A percentile compares a stretch with the other conserved stretches of the same genome.
Conservation (phyloP, 2,329 filamentous ascomycete species). For the Cladosporium oxysporum region DNA sequence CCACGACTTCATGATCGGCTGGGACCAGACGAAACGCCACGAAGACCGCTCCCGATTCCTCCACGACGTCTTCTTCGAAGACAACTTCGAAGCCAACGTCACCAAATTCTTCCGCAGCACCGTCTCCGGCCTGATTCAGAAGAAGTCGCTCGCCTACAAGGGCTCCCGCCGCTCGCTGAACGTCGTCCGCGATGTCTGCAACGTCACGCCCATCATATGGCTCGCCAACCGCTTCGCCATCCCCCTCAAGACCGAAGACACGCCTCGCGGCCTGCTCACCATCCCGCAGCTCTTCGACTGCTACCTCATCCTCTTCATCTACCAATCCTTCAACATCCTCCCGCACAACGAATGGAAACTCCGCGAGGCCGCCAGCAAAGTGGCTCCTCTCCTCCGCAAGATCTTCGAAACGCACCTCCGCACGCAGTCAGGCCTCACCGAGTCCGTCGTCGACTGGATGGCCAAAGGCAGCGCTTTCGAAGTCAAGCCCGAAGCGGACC, state of each 20-base stretch:
- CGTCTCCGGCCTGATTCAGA: conserved; percentile 48
- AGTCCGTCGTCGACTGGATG: conserved; percentile 43
- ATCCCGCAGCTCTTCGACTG: conserved; percentile 50
- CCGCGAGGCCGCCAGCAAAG: conserved; percentile 47
- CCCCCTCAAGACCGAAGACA: conserved; percentile 64
- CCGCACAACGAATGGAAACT: conserved; percentile 53
- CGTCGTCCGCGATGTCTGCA: conserved; percentile 64
- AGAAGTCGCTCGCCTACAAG: conserved; percentile 50
- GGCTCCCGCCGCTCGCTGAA: conserved; percentile 42
- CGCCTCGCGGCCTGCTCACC: conserved; percentile 58
- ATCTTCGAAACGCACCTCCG: conserved; percentile 50
- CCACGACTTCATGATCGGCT: conserved; percentile 52
- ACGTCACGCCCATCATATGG: conserved; percentile 65
- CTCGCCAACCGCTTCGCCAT: conserved; percentile 65
- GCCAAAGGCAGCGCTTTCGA: conserved; percentile 53
- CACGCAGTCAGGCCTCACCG: conserved; percentile 47
- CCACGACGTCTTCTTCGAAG: conserved; percentile 50
- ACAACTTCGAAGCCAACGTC: conserved; percentile 47
- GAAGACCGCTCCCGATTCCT: conserved; percentile 45
- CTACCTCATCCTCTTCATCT: conserved; percentile 50
- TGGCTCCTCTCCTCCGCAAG: conserved; percentile 40
- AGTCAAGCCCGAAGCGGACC: conserved; percentile 53
- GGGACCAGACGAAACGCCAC: conserved; percentile 42
- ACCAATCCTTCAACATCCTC: conserved; percentile 57
- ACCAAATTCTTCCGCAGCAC: conserved; percentile 48